Percentiles rank a stretch among this genome's conserved stretches.
Evolutionary conservation across 2,329 filamentous ascomycete genomes (phyloP).

Genomic region (Xylariales sp.): DNA sequence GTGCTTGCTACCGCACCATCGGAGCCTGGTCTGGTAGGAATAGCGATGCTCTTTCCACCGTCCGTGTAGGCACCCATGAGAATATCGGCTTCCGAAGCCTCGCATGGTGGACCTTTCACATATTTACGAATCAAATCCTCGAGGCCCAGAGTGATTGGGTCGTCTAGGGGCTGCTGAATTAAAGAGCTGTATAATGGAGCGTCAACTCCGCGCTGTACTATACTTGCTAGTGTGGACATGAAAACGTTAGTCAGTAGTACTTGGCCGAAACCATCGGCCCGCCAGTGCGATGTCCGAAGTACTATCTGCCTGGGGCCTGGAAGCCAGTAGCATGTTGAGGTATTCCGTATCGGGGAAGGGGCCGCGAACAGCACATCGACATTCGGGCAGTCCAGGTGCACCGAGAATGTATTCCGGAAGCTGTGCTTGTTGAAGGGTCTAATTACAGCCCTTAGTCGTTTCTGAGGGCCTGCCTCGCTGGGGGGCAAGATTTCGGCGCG

Average conservation of each 20-base stretch:
- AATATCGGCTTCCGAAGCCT: slow-evolving; percentile 34
- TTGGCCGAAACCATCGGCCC: slow-evolving; percentile 40
- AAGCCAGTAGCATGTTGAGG: slow-evolving; percentile 41
- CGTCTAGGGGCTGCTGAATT: neutral
- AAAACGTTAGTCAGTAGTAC: slow-evolving; percentile 35
- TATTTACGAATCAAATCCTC: slow-evolving; percentile 23
- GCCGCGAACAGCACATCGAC: slow-evolving; percentile 32
- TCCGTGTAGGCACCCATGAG: slow-evolving; percentile 33
- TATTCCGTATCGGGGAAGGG: slow-evolving; percentile 13
- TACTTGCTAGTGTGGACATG: slow-evolving; percentile 30
- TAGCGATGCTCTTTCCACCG: slow-evolving; percentile 41
- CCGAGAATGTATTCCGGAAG: slow-evolving; percentile 30
- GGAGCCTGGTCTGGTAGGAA: slow-evolving; percentile 38
- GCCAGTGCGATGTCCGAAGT: slow-evolving; percentile 40
- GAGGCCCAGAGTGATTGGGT: slow-evolving; percentile 1
- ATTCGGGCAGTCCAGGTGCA: slow-evolving; percentile 16
- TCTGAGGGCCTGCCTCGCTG: neutral
- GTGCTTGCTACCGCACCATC: slow-evolving; percentile 7
- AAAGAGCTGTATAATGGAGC: slow-evolving; percentile 7
- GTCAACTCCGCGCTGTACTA: slow-evolving; percentile 12
- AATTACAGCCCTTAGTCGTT: slow-evolving; percentile 5
- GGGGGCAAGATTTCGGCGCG: slow-evolving; percentile 29
- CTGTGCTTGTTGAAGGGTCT: slow-evolving; percentile 18
- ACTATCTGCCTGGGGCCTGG: slow-evolving; percentile 32
- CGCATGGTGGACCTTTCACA: neutral